Evolutionary conservation across 805 yeast species (phyloP).

Genomic region (Zygosaccharomyces lentus): DNA sequence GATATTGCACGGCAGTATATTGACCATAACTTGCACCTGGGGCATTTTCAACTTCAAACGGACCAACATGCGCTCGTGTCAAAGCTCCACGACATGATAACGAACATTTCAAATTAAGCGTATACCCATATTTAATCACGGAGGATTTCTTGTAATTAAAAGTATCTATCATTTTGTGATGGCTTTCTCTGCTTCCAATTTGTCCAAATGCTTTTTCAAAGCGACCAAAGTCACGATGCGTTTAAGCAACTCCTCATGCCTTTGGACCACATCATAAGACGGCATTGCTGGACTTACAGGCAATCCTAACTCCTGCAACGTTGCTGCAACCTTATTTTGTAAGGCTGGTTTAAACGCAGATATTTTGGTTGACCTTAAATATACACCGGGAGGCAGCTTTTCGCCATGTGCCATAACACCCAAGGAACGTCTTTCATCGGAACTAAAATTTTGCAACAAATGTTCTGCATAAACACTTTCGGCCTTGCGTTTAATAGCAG

Average conservation of each 20-base stretch:
- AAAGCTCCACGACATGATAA: background rate
- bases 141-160: too few relatives aligned
- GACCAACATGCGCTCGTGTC: background rate
- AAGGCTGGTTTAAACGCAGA: constrained; percentile 74
- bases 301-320: constrained; percentile 72
- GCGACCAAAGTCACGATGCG: constrained; percentile 71
- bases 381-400: constrained; percentile 71
- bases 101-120: background rate
- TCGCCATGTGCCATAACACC: constrained; percentile 81
- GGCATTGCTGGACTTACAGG: constrained; percentile 86
- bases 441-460: constrained; percentile 44
- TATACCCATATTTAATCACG: background rate
- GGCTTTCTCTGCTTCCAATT: constrained; percentile 71
- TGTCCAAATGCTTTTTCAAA: constrained; percentile 80
- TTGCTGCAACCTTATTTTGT: constrained; percentile 55
- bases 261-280: constrained; percentile 68
- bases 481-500: constrained; percentile 28
- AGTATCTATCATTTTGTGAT: constrained; percentile 34
- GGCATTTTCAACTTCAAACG: background rate
- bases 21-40: background rate
- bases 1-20: constrained; percentile 5
- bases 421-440: constrained; percentile 76
- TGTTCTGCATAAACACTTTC: constrained; percentile 36
- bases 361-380: constrained; percentile 71
- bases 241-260: constrained; percentile 70